Conservation (phyloP, 148 eudicot genomes). For the Vaccinium myrtillus region DNA sequence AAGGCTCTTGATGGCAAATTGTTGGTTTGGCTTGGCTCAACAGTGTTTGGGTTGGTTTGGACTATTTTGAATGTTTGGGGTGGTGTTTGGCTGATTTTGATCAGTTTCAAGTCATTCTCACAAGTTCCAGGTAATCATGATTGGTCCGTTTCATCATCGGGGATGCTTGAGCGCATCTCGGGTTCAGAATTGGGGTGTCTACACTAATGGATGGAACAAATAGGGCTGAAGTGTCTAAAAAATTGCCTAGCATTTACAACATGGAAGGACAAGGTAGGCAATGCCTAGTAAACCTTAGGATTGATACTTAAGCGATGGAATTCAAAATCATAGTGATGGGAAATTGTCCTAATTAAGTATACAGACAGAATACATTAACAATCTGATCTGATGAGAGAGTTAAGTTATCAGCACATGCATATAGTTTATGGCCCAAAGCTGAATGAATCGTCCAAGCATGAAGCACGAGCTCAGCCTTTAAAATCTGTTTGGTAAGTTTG, state of each 20-base stretch:
- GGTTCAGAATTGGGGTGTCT: too few species aligned
- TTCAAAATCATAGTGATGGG: neutral
- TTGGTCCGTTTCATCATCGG: too few species aligned
- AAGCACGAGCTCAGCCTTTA: neutral
- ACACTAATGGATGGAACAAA: slow-evolving; percentile 1
- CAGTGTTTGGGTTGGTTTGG: too few species aligned
- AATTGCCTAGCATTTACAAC: slow-evolving; percentile 8
- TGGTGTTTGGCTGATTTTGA: too few species aligned
- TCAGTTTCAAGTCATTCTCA: too few species aligned
- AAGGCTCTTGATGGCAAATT: too few species aligned
- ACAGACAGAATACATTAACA: neutral
- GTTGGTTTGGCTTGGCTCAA: too few species aligned
- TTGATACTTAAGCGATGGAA: neutral
- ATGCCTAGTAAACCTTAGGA: neutral
- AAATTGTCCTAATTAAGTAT: neutral
- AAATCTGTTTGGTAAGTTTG: neutral
- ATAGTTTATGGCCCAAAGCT: neutral
- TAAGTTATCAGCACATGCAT: too few species aligned
- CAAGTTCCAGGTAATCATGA: too few species aligned
- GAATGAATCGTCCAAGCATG: neutral
- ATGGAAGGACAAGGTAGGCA: neutral
- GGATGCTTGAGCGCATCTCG: too few species aligned
- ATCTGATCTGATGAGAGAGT: neutral
- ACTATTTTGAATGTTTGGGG: too few species aligned
- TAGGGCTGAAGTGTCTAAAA: neutral